Evolutionary conservation across 371 early-diverging fungal genomes (phyloP).

Genomic region (Mortierella polycephala): DNA sequence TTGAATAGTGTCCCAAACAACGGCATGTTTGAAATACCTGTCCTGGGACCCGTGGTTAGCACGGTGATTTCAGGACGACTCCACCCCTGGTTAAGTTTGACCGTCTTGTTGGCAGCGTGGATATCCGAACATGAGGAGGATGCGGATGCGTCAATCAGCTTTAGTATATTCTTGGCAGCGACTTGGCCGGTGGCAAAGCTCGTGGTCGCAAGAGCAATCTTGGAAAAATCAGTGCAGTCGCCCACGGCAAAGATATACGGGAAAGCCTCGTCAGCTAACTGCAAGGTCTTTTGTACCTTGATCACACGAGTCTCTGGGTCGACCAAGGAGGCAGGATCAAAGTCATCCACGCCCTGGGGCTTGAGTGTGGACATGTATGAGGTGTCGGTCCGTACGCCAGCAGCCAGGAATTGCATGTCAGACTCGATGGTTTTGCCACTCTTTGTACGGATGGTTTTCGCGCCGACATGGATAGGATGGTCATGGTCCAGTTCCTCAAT

Average conservation of each 20-base stretch:
- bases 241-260: conserved; percentile 75
- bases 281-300: conserved; percentile 69
- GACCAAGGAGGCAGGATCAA: conserved; percentile 29
- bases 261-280: conserved; percentile 67
- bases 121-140: background rate
- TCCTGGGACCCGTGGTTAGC: conserved; percentile 33
- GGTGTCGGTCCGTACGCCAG: conserved; percentile 58
- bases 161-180: conserved; percentile 39
- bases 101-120: background rate
- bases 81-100: conserved; percentile 11
- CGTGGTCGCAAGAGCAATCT: conserved; percentile 30
- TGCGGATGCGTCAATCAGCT: conserved; percentile 10
- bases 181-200: conserved; percentile 8
- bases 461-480: conserved; percentile 30
- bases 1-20: conserved; percentile 28
- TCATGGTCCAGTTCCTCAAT: conserved; percentile 31
- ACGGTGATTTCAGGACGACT: conserved; percentile 15
- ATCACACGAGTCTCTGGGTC: conserved; percentile 54
- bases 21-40: conserved; percentile 26
- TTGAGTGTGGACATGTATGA: conserved; percentile 58
- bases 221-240: conserved; percentile 66
- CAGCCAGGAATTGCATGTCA: conserved; percentile 59
- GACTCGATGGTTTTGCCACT: conserved; percentile 57
- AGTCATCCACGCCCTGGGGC: conserved; percentile 32
- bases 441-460: conserved; percentile 54